A percentile compares a stretch with the other conserved stretches of the same genome.
phyloP scores from a whole-genome alignment of 2,329 filamentous ascomycete species.

The Pestalotiopsis sp. region DNA sequence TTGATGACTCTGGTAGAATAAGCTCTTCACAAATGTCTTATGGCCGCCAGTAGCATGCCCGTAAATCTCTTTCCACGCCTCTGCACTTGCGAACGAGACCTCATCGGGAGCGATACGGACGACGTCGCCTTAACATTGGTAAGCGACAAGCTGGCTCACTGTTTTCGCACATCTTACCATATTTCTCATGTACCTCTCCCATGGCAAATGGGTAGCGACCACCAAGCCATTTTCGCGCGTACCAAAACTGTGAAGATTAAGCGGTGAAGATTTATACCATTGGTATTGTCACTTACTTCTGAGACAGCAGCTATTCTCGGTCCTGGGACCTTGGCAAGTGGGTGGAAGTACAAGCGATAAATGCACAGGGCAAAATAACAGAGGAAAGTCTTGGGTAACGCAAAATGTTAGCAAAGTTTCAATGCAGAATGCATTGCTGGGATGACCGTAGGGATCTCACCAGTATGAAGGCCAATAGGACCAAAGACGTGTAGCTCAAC shows the following conservation, averaged over 20 bases:
- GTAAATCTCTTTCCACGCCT: constrained; percentile 39
- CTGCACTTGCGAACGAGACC: constrained; percentile 35
- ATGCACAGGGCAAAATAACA: too few relatives aligned
- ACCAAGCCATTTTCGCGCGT: background rate
- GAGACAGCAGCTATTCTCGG: too few relatives aligned
- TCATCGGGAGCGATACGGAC: constrained; percentile 38
- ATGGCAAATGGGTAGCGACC: background rate
- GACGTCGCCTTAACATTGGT: constrained; percentile 10
- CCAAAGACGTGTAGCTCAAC: too few relatives aligned
- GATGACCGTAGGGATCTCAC: too few relatives aligned
- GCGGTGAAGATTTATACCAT: too few relatives aligned
- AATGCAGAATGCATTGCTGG: too few relatives aligned
- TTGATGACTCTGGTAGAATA: constrained; percentile 17
- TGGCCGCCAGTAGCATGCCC: constrained; percentile 20
- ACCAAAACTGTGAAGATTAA: background rate
- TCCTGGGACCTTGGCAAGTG: too few relatives aligned
- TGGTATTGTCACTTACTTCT: too few relatives aligned
- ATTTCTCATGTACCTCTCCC: background rate
- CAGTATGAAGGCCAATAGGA: too few relatives aligned
- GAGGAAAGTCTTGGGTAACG: too few relatives aligned
- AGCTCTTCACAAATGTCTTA: constrained; percentile 1
- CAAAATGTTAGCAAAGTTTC: too few relatives aligned
- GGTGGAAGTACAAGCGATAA: too few relatives aligned
- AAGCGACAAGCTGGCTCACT: background rate
- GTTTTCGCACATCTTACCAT: background rate